Base-by-base conservation (phyloP, 192 early-diverging fungal species). In the Linderina pennispora region DNA sequence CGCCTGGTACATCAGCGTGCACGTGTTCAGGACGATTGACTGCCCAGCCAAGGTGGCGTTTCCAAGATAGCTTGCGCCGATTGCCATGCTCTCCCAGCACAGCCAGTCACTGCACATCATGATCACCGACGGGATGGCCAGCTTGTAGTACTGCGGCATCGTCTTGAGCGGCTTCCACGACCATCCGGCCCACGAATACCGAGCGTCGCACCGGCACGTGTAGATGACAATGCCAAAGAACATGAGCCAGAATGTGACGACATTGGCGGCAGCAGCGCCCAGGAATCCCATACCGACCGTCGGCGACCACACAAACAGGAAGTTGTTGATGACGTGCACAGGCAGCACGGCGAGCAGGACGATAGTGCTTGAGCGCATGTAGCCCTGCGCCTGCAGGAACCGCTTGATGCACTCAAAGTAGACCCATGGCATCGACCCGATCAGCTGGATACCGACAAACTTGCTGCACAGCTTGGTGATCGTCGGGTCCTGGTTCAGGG, bases 371-470 rank as follows among this genome's bases (percentile, higher is more conserved):
- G 87, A 88, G 21, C 85, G 76, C 95, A 98, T 92, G 57, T 85
- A 85, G 45, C 86, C 92, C 74, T 98, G 94, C 0, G 85, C 82
- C 53, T 94, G 89, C 19, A 96, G 69, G 52, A 78, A 96, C 45
- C 89, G 79, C 55, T 91, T 88, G 37, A 91, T 54, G 55, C 86
- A 88, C 46, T 96, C 92, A 76, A 87, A 86, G 15, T 79, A 73
- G 58, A 96, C 62, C 62, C 75, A 82, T 2, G 91, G 85, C 22
- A 86, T 78, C 22, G 83, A 77, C 1, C 90, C 89, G 1, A 84
- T 56, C 23, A 94, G 54, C 19, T 85, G 69, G 19, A 75, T 82
- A 3, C 76, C 55, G 15, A 88, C 50, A 55, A 83, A 98, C 31
- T 67, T 23, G 9, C 81, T 86, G 15, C 88, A 77, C 8, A 92